Percentiles rank a stretch among this genome's conserved stretches.
These are phyloP conservation scores for Microbotryum lychnidis-dioicae DNA, from an alignment of 1,284 basidiomycete genomes.

Conservation along the genomic window DNA sequence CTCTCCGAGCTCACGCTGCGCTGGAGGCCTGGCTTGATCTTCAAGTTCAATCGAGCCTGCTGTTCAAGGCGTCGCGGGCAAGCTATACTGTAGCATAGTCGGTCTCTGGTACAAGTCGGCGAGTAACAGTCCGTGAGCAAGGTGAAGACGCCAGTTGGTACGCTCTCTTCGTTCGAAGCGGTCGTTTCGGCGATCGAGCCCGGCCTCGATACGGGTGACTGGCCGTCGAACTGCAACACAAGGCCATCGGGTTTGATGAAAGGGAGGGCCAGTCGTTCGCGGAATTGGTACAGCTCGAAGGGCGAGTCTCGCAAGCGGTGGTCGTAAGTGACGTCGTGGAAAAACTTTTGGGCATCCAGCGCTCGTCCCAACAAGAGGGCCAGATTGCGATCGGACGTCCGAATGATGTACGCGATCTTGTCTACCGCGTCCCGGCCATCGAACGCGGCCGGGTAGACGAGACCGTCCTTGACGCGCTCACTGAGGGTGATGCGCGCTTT, in stretches of 20 bases:
- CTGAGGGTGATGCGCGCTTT: constrained; percentile 64
- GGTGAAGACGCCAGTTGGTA: constrained; percentile 94
- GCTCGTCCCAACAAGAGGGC: constrained; percentile 88
- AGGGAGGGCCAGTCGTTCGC: constrained; percentile 36
- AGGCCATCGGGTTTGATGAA: constrained; percentile 23
- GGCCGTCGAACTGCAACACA: constrained; percentile 3
- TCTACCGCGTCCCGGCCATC: constrained; percentile 95
- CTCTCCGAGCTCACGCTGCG: constrained; percentile 66
- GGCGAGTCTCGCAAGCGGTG: constrained; percentile 85
- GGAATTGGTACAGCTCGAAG: constrained; percentile 88
- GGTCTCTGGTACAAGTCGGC: constrained; percentile 88
- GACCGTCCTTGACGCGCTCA: constrained; percentile 84
- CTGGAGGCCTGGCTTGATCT: constrained; percentile 73
- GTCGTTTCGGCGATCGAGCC: constrained; percentile 36
- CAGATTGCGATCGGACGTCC: constrained; percentile 92
- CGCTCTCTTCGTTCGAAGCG: constrained; percentile 48
- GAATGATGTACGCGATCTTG: constrained; percentile 94
- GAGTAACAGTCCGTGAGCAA: constrained; percentile 96
- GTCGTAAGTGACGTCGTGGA: constrained; percentile 98
- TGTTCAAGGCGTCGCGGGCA: constrained; percentile 92
- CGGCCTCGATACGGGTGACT: constrained; percentile 26
- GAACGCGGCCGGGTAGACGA: constrained; percentile 93
- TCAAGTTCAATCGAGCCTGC: constrained; percentile 79
- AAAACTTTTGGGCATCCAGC: constrained; percentile 96
- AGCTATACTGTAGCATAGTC: constrained; percentile 91